Percentiles rank a stretch among this genome's conserved stretches.
Evolutionary conservation across 2,329 filamentous ascomycete species (phyloP).

Genomic region (Penicillium sp.): DNA sequence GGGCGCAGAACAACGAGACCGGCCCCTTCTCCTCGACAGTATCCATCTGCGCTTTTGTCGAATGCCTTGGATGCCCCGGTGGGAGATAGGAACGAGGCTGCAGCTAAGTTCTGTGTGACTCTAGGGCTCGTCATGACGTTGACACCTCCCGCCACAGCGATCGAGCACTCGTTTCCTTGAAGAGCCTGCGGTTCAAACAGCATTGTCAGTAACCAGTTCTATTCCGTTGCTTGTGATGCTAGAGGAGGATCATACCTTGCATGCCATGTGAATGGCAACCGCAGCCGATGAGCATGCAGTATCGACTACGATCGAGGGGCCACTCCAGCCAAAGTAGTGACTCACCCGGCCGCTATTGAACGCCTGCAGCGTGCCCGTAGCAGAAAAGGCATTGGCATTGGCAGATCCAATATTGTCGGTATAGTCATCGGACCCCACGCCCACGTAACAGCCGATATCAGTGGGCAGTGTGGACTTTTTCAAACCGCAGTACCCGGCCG

Average conservation of each 20-base stretch:
- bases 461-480: neutral
- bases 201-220: too few species aligned
- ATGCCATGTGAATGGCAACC: conserved; percentile 34
- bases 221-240: too few species aligned
- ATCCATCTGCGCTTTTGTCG: conserved; percentile 48
- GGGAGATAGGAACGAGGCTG: conserved; percentile 41
- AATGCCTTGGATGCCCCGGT: conserved; percentile 49
- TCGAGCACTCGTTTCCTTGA: conserved; percentile 19
- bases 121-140: conserved; percentile 30
- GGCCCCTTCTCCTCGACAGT: conserved; percentile 48
- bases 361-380: conserved; percentile 13
- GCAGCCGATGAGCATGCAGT: conserved; percentile 43
- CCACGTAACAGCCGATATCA: conserved; percentile 29
- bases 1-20: conserved; percentile 46
- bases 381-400: conserved; percentile 27
- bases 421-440: conserved; percentile 26
- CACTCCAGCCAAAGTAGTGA: conserved; percentile 44
- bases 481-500: conserved; percentile 26
- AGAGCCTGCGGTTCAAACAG: conserved; percentile 4
- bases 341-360: conserved; percentile 34
- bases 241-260: neutral
- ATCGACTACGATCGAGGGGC: conserved; percentile 41
- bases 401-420: conserved; percentile 28
- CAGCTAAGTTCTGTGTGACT: conserved; percentile 27
- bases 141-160: conserved; percentile 36